A percentile compares a stretch with the other conserved stretches of the same genome.
Conservation (phyloP, 129 eudicot genomes). For the Tanacetum coccineum region DNA sequence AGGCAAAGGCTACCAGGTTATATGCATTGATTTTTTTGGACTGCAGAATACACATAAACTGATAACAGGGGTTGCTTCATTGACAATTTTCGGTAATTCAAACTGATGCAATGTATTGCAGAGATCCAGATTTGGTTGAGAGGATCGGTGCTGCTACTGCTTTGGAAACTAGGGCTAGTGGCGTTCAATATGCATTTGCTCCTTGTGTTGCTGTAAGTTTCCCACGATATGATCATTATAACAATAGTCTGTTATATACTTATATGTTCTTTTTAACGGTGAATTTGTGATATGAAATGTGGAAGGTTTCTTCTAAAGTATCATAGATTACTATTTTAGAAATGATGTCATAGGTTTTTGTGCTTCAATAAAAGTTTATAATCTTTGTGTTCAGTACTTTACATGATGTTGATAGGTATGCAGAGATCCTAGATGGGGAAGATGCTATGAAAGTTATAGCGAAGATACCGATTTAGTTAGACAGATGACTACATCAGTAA, state of each 20-base stretch:
- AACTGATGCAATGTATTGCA: slow-evolving; percentile 20
- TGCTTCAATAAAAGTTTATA: neutral
- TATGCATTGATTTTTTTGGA: neutral
- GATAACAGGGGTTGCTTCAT: neutral
- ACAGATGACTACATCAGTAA: slow-evolving; percentile 68
- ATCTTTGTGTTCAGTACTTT: neutral
- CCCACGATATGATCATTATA: too few relatives aligned
- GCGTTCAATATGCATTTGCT: slow-evolving; percentile 74
- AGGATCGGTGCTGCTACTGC: slow-evolving; percentile 84
- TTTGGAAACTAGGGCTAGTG: slow-evolving; percentile 84
- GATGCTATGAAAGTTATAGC: too few relatives aligned
- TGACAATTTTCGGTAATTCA: too few relatives aligned
- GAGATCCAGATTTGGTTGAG: slow-evolving; percentile 73
- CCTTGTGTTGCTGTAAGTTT: slow-evolving; percentile 88
- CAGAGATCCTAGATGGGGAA: too few relatives aligned
- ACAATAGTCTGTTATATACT: too few relatives aligned
- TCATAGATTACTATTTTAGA: too few relatives aligned
- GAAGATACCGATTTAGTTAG: slow-evolving; percentile 33
- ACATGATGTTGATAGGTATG: slow-evolving; percentile 5
- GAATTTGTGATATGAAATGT: too few relatives aligned
- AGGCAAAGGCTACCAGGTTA: neutral
- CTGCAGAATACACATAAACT: neutral
- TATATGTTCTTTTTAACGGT: too few relatives aligned
- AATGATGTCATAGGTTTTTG: neutral
- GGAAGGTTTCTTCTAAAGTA: too few relatives aligned